Conservation (phyloP, 31 red algal genomes). For the Odonthalia washingtoniensis region DNA sequence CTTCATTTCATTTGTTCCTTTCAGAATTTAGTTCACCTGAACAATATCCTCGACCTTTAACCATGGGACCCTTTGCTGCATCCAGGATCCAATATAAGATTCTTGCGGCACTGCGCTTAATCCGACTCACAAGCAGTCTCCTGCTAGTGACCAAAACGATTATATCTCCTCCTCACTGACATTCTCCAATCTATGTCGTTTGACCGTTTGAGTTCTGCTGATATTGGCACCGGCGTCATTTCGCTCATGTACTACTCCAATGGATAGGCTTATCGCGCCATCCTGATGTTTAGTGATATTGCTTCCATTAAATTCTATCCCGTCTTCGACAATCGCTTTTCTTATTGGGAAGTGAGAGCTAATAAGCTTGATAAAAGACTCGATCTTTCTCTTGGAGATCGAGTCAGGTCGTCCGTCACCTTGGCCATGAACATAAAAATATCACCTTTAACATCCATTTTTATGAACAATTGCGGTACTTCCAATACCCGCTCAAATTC, state of each 20-base stretch:
- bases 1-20: not conserved
- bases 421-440: conserved; percentile 23
- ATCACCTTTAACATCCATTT: not conserved
- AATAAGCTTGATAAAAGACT: not conserved
- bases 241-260: conserved; percentile 7
- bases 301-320: conserved; percentile 18
- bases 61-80: conserved; percentile 3
- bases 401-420: conserved; percentile 26
- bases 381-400: not conserved
- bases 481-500: conserved; percentile 21
- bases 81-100: not conserved
- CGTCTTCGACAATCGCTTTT: not conserved
- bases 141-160: not conserved
- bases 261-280: conserved; percentile 7
- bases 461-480: conserved; percentile 22
- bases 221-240: not conserved
- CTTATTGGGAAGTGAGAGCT: not conserved
- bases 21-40: not conserved
- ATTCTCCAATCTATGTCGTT: not conserved
- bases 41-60: not conserved
- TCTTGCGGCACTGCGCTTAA: conserved; percentile 18
- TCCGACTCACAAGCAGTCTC: not conserved
- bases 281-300: not conserved
- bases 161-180: not conserved
- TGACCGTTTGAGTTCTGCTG: not conserved